Percentiles rank a stretch among this genome's conserved stretches.
phyloP scores from a whole-genome alignment of 2,329 filamentous ascomycete species.

The Botryotinia globosa region DNA sequence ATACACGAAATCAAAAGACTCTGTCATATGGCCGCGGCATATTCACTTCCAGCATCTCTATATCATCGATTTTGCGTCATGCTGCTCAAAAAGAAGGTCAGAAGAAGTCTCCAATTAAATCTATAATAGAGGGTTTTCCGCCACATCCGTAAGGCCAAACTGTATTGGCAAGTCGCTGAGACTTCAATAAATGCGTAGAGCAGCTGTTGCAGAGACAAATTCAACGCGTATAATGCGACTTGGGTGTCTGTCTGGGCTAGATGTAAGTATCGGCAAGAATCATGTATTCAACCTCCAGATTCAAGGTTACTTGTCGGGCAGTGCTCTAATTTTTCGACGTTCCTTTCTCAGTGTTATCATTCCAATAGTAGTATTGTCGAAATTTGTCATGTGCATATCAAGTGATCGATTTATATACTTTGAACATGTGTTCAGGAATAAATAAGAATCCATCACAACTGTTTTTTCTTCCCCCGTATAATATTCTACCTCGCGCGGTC shows the following conservation, averaged over 20 bases:
- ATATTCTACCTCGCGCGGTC: neutral
- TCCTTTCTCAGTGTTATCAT: neutral
- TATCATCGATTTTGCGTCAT: neutral
- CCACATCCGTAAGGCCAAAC: neutral
- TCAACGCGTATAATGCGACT: neutral
- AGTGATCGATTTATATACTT: neutral
- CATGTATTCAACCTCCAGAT: fast-evolving
- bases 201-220: neutral
- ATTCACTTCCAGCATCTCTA: neutral
- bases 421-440: neutral
- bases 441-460: neutral
- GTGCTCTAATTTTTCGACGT: neutral
- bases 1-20: neutral
- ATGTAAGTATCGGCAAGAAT: neutral
- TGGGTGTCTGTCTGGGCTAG: neutral
- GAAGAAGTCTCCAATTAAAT: neutral
- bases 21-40: neutral
- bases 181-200: fast-evolving
- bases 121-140: neutral
- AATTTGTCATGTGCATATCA: fast-evolving
- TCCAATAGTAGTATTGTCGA: neutral
- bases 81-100: neutral
- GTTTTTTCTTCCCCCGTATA: neutral
- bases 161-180: neutral
- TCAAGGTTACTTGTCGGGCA: neutral